Percentiles rank a stretch among this genome's conserved stretches.
phyloP scores from a whole-genome alignment of 2,329 filamentous ascomycete species.

The Fusarium ambrosium region DNA sequence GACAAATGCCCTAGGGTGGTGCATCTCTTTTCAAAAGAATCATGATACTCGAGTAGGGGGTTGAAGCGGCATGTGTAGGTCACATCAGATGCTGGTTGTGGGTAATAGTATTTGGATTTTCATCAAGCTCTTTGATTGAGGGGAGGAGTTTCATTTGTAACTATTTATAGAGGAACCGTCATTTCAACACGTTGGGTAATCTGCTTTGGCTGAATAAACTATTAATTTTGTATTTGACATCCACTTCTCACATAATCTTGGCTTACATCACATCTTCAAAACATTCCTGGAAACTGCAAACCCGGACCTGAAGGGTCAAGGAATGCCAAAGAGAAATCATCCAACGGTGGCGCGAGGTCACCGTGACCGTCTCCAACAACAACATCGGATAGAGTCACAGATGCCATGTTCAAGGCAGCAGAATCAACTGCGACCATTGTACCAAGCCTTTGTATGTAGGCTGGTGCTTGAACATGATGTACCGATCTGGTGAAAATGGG shows the following conservation, averaged over 20 bases:
- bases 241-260: too few species aligned
- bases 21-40: too few species aligned
- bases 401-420: background rate
- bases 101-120: too few species aligned
- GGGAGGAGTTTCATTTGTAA: too few species aligned
- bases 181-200: too few species aligned
- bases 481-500: background rate
- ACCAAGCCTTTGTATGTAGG: background rate
- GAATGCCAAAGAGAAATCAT: background rate
- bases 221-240: background rate
- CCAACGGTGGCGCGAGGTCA: background rate
- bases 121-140: too few species aligned
- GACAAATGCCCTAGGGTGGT: too few species aligned
- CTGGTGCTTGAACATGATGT: background rate
- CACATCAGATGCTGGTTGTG: too few species aligned
- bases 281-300: background rate
- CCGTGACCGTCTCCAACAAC: background rate
- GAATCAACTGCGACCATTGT: background rate
- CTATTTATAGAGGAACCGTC: too few species aligned
- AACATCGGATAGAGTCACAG: background rate
- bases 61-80: too few species aligned
- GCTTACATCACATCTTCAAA: background rate
- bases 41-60: too few species aligned
- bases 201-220: background rate
- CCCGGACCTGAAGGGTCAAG: background rate